Evolutionary conservation across 2,329 filamentous ascomycete genomes (phyloP), one percentile per base, ranked within the genome.

Genomic region (Paracoccidioides brasiliensis): DNA sequence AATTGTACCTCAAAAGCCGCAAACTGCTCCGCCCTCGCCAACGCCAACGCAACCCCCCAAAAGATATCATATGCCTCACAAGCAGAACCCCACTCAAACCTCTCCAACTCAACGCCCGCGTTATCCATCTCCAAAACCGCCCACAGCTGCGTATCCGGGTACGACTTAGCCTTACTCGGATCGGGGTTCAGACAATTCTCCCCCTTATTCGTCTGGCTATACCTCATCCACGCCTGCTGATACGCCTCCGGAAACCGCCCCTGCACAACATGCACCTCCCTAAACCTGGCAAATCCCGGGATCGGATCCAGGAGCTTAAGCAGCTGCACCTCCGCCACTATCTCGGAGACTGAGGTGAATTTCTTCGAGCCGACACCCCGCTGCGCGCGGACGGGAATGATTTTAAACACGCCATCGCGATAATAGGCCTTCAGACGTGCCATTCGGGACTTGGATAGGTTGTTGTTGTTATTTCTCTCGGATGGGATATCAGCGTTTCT

Each of bases 111-210:
- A 22, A 70, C 76, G 2, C 82, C 82, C 0, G 82, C 82, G 63
- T 84, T 79, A 62, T 81, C 77, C 82, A 85, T 84, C 61, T 85
- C 82, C 10, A 84, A 72, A 12, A 84, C 76, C 0, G 80, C 79
- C 80, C 81, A 85, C 2, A 83, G 69, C 63, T 84, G 80, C 3
- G 74, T 71, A 43, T 78, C 74, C 0, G 73, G 69, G 58, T 81
- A 82, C 42, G 74, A 76, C 22, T 70, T 67, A 56, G 78, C 78
- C 59, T 74, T 78, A 5, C 72, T 72, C 3, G 80, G 80, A 58
- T 83, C 79, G 0, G 79, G 78, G 56, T 83, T 82, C 57, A 76
- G 68, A 62, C 77, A 75, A 50, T 73, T 22, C 22, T 22, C 69
- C 6, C 12, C n/a, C 45, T 68, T 72, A 57, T 72, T 68, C 14